Base-by-base conservation (phyloP, 1,284 basidiomycete genomes). In the Grifola frondosa region DNA sequence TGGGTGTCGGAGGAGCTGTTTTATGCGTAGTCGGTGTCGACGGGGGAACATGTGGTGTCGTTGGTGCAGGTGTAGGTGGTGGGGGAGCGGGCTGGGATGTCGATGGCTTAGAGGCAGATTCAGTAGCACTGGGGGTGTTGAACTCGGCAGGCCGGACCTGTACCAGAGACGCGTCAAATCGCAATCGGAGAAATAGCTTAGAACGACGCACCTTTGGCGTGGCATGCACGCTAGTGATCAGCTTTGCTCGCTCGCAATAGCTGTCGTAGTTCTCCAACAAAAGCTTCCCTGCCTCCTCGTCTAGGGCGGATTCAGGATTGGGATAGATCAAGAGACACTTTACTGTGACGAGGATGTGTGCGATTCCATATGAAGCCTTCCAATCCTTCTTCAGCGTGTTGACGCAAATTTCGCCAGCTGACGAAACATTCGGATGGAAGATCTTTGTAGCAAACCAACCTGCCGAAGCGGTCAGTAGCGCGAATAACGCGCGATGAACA, bases 381-480 rank as follows among this genome's bases (percentile, higher is more conserved):
- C 95, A 97, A 58, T 95, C 92, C 67, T 97, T 97, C 74, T 97
- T 97, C 21, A 98, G 72, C 5, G 93, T 97, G 68, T 95, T 95
- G 9, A 97, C 95, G 66, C 95, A 98, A 56, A 98, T 98, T 66
- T 97, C 95, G 23, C 94, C 94, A 0, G 77, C 63, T 22, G 80
- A 76, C 1, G 92, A 95, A 21, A 97, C 91, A 60, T 98, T 97
- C 0, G 95, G 95, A 60, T 97, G 95, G 69, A 97, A 97, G 49
- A 98, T 94, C 71, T 95, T 93, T 40, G 93, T 95, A 1, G 81
- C 70, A 64, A 96, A 88, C 70, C 87, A 86, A 60, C 92, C 93
- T 95, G 54, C 6, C 21, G 10, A 30, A 42, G 36, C 30, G 39
- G 53, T 26, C n/a, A 23, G 6, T n/a, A 20, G 37, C 21, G 28